Evolutionary conservation across 306 rosid genomes (phyloP), one percentile per base, ranked within the genome.

Genomic region (Begonia peltatifolia): DNA sequence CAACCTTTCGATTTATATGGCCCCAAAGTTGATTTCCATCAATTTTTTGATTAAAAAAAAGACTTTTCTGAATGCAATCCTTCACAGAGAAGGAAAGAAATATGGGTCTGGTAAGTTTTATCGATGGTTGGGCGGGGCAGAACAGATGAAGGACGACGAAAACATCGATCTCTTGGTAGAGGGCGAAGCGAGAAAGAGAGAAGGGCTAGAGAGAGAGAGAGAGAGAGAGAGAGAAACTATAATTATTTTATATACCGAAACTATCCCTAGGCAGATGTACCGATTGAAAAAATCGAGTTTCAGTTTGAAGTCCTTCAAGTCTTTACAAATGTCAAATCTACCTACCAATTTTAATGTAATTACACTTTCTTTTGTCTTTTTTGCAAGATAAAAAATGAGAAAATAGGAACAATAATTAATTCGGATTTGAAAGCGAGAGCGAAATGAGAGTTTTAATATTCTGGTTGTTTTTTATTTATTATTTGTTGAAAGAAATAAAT

Each of bases 161-260:
- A 18, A 47, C 55, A 63, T 62, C 52, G 55, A 68, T 56, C 52
- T 68, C 51, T 47, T 56, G 48, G 59, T 10, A 44, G 60, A 30
- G 38, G 55, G 67, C 43, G 42, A 44, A 6, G 17, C 48, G 55
- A 11, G 66, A 61, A 61, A 11, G 66, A 11, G 66, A 52, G 53
- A 59, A 51, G 44, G 58, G 52, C 2, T 55, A 51, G 14, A 36
- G 47, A 61, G 11, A 47, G 38, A 14, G 41, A 63, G 44, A 51
- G 14, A 36, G 47, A 61, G 11, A 47, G 38, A 14, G 41, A 63
- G 44, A 20, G 11, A 22, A 30, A 20, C 48, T 1, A 25, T 7
- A 3, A 30, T 4, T 10, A 23, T 54, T 25, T 6, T 38, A 14
- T 60, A 61, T 61, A 41, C 57, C 72, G 12, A 55, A 68, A 50